Evolutionary conservation across 352 stramenopile species (phyloP), one percentile per base, ranked within the genome.

Genomic region (Globisporangium irregulare): DNA sequence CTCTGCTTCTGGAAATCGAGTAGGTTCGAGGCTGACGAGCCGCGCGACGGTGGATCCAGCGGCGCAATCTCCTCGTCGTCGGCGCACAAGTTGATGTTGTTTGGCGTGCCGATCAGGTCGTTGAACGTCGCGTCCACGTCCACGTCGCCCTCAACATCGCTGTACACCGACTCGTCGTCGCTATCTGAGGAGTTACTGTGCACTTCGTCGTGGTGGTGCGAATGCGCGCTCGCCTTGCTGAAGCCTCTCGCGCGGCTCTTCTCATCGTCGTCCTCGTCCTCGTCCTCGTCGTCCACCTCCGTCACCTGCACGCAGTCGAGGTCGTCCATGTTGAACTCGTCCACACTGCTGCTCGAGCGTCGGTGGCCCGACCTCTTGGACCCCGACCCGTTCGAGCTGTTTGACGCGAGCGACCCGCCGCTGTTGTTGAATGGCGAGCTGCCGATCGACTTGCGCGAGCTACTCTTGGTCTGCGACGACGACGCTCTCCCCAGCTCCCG

Each of bases 101-200:
- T 83, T 0, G 86, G 78, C 34, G 81, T 72, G 15, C 79, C 73
- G 62, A 95, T 91, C 8, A 94, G 80, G 24, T 95, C 87, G 29
- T 93, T 88, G 48, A 96, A 95, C 15, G 91, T 96, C 34, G 81
- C 81, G 38, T 96, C 85, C 3, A 96, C 82, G 60, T 96, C 89
- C n/a, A 96, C 89, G 64, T 96, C 87, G 48, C 60, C 79, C 63
- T 94, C 84, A 3, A 92, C 89, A 60, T 96, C 89, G 22, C 84
- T 93, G 69, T 96, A 95, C 67, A 86, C 79, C 2, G 85, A 94
- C 12, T 80, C 86, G n/a, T 87, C 77, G 34, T 84, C 75, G 34
- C 72, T 83, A 24, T 85, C 63, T 0, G 64, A 64, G 32, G 64
- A 63, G 14, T 27, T 56, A 29, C 29, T 72, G 24, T 75, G 76